A percentile compares a stretch with the other conserved stretches of the same genome.
Conservation (phyloP, 2,329 filamentous ascomycete genomes). For the Stachybotrys chartarum region DNA sequence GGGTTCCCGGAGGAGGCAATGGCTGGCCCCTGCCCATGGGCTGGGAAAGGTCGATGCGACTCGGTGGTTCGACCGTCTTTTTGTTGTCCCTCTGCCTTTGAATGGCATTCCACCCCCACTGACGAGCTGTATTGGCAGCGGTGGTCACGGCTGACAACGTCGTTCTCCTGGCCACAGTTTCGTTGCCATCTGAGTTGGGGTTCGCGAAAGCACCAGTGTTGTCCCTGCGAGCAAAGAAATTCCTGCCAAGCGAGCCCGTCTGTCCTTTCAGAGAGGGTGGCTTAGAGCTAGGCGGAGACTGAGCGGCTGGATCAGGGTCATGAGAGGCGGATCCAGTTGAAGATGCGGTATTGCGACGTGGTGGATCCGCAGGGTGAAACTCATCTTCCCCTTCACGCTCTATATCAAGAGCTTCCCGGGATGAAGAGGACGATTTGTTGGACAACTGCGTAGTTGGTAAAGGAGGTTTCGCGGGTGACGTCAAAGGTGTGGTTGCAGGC, state of each 20-base stretch:
- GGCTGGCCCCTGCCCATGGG: conserved; percentile 81
- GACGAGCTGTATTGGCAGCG: conserved; percentile 46
- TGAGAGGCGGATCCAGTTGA: conserved; percentile 23
- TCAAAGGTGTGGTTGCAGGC: conserved; percentile 36
- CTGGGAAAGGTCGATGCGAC: conserved; percentile 42
- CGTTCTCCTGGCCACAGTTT: conserved; percentile 30
- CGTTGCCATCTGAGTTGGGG: conserved; percentile 25
- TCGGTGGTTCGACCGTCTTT: conserved; percentile 22
- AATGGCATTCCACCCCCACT: conserved; percentile 53
- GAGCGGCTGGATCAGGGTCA: conserved; percentile 12
- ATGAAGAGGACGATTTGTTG: conserved; percentile 41
- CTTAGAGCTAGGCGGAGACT: conserved; percentile 21
- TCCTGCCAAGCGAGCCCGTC: conserved; percentile 28
- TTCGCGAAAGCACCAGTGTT: conserved; percentile 26
- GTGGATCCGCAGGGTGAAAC: conserved; percentile 15
- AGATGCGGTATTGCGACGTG: conserved; percentile 30
- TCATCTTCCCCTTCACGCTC: conserved; percentile 26
- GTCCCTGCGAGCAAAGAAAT: conserved; percentile 32
- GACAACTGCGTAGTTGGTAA: conserved; percentile 19
- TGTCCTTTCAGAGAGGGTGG: conserved; percentile 33
- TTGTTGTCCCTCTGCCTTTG: conserved; percentile 40
- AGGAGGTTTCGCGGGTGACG: conserved; percentile 21
- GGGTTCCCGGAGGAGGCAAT: conserved; percentile 72
- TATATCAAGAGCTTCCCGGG: conserved; percentile 32
- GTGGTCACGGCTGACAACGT: conserved; percentile 48